A percentile compares a stretch with the other conserved stretches of the same genome.
phyloP scores from a whole-genome alignment of 2,329 filamentous ascomycete genomes.

The Diaporthe velutina region DNA sequence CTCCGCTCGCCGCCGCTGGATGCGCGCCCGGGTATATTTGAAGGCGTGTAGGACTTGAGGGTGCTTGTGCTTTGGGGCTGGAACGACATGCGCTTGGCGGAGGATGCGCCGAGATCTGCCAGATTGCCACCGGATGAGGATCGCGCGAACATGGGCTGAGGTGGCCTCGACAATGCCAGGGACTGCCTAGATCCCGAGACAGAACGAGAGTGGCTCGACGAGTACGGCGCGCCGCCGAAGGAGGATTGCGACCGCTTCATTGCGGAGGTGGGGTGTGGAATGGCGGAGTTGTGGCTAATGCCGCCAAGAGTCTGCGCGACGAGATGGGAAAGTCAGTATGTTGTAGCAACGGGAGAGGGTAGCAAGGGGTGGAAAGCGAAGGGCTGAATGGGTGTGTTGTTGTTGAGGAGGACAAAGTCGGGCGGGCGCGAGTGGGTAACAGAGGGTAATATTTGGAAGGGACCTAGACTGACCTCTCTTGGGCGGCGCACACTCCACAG shows the following conservation, averaged over 20 bases:
- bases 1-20: slow-evolving; percentile 71
- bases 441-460: slow-evolving; percentile 26
- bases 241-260: slow-evolving; percentile 93
- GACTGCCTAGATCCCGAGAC: slow-evolving; percentile 88
- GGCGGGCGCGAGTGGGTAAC: slow-evolving; percentile 37
- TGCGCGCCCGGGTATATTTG: slow-evolving; percentile 57
- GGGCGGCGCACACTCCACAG: slow-evolving; percentile 93
- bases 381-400: slow-evolving; percentile 5
- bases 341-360: slow-evolving; percentile 21
- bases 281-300: slow-evolving; percentile 84
- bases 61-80: slow-evolving; percentile 72
- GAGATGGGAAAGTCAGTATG: slow-evolving; percentile 23
- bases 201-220: slow-evolving; percentile 81
- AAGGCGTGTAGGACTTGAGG: slow-evolving; percentile 79
- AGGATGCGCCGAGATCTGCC: slow-evolving; percentile 83
- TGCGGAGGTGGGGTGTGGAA: slow-evolving; percentile 91
- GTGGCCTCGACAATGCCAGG: slow-evolving; percentile 85
- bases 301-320: slow-evolving; percentile 81
- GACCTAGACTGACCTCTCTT: slow-evolving; percentile 77
- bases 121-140: slow-evolving; percentile 87
- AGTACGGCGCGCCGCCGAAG: slow-evolving; percentile 73
- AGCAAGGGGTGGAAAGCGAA: neutral
- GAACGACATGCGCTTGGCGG: slow-evolving; percentile 85
- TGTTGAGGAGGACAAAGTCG: slow-evolving; percentile 31
- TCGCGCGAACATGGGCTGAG: slow-evolving; percentile 88